A percentile compares a stretch with the other conserved stretches of the same genome.
Conservation (phyloP, 495 filamentous ascomycete genomes). For the Pseudomonodictys pantanalensis region DNA sequence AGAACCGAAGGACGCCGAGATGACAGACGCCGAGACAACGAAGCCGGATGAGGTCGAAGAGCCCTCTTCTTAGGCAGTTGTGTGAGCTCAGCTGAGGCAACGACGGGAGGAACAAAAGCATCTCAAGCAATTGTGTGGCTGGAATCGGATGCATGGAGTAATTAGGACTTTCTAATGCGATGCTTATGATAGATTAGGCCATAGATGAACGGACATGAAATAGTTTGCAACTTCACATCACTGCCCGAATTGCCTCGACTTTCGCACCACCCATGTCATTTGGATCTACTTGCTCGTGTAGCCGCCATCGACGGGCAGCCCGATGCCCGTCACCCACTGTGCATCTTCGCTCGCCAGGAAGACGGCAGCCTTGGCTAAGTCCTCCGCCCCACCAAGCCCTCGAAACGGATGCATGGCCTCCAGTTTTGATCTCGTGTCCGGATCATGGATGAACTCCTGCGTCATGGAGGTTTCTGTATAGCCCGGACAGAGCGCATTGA, state of each 20-base stretch:
- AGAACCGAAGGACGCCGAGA: constrained; percentile 45
- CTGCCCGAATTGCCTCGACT: background rate
- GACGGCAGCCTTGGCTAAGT: constrained; percentile 35
- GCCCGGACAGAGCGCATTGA: constrained; percentile 56
- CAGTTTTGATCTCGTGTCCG: constrained; percentile 2
- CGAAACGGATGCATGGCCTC: constrained; percentile 30
- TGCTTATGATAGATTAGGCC: background rate
- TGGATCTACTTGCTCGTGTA: constrained; percentile 22
- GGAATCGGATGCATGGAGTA: background rate
- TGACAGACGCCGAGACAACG: constrained; percentile 41
- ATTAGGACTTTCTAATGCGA: background rate
- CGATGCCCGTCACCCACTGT: constrained; percentile 36
- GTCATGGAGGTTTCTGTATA: constrained; percentile 44
- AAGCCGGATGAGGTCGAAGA: constrained; percentile 44
- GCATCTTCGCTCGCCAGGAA: constrained; percentile 39
- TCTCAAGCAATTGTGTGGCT: no score
- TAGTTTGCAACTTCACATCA: background rate
- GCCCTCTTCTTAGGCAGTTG: constrained; percentile 22
- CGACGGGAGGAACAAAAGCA: background rate
- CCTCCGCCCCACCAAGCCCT: constrained; percentile 32
- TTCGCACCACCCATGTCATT: background rate
- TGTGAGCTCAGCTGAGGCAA: no score
- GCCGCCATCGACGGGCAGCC: constrained; percentile 38
- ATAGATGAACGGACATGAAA: no score
- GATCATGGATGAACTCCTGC: background rate